These are phyloP conservation scores for Cyclocybe aegerita DNA, from an alignment of 768 basidiomycete genomes.

Conservation along the genomic window DNA sequence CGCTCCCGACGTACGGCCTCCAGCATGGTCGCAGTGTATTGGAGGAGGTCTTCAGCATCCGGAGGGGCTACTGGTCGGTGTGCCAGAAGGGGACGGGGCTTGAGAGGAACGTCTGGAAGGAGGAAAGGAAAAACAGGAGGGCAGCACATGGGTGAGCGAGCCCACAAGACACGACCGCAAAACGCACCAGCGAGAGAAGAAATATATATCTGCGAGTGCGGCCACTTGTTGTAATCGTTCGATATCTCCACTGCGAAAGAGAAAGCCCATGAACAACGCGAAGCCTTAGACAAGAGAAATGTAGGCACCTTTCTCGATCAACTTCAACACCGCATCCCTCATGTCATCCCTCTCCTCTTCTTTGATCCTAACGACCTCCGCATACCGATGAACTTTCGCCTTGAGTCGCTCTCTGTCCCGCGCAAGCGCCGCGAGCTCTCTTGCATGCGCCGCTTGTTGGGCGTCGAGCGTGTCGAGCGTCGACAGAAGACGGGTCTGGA, in stretches of 20 bases:
- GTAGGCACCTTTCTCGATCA: conserved; percentile 63
- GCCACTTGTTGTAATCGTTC: conserved; percentile 46
- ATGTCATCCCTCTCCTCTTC: conserved; percentile 54
- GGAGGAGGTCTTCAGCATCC: conserved; percentile 26
- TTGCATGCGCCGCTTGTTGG: conserved; percentile 34
- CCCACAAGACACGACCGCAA: not conserved
- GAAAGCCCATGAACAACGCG: not conserved
- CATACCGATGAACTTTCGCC: conserved; percentile 36
- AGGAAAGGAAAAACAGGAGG: not conserved
- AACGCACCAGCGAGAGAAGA: conserved; percentile 42
- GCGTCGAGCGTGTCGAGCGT: conserved; percentile 51
- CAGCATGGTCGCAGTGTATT: conserved; percentile 47
- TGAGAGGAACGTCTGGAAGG: not conserved
- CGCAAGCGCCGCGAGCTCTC: conserved; percentile 36
- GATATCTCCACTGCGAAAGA: conserved; percentile 39
- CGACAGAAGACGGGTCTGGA: conserved; percentile 46
- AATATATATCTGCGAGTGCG: conserved; percentile 41
- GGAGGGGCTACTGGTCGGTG: not conserved
- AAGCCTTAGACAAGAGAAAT: not conserved
- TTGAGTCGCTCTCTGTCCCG: conserved; percentile 32
- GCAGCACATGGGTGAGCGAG: no score
- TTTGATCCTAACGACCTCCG: conserved; percentile 25
- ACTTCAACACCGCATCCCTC: conserved; percentile 47
- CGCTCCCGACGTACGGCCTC: conserved; percentile 40
- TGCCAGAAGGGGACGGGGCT: not conserved